Conservation (phyloP, 169 alveolate species). For the Eimeria tenella region DNA sequence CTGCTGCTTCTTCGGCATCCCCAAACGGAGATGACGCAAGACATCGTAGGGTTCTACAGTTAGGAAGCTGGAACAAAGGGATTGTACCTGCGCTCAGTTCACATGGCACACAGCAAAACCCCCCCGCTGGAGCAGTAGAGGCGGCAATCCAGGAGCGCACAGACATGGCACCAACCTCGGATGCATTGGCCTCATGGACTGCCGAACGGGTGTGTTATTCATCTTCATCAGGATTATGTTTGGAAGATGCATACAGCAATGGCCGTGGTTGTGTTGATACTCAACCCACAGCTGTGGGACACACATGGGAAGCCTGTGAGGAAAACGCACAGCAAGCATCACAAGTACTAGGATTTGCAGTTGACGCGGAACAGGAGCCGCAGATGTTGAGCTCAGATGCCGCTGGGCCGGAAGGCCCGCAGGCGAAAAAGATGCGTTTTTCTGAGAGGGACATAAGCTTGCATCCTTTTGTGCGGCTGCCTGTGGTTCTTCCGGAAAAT, state of each 20-base stretch:
- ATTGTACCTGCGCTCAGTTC: too few species aligned
- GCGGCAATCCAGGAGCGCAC: too few species aligned
- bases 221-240: too few species aligned
- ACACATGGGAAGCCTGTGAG: background rate
- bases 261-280: too few species aligned
- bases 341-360: background rate
- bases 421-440: background rate
- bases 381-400: background rate
- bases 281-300: background rate
- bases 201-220: too few species aligned
- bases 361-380: background rate
- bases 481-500: background rate
- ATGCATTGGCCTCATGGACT: too few species aligned
- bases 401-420: background rate
- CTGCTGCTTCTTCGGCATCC: background rate
- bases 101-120: too few species aligned
- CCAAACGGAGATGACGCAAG: background rate
- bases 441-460: background rate
- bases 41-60: too few species aligned
- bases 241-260: too few species aligned
- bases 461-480: slow-evolving; percentile 53
- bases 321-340: background rate
- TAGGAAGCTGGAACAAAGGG: too few species aligned
- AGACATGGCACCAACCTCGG: too few species aligned
- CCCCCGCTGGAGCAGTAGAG: too few species aligned